Evolutionary conservation across 192 early-diverging fungal species (phyloP), one percentile per base, ranked within the genome.

Genomic region (Phlyctochytrium planicorne): DNA sequence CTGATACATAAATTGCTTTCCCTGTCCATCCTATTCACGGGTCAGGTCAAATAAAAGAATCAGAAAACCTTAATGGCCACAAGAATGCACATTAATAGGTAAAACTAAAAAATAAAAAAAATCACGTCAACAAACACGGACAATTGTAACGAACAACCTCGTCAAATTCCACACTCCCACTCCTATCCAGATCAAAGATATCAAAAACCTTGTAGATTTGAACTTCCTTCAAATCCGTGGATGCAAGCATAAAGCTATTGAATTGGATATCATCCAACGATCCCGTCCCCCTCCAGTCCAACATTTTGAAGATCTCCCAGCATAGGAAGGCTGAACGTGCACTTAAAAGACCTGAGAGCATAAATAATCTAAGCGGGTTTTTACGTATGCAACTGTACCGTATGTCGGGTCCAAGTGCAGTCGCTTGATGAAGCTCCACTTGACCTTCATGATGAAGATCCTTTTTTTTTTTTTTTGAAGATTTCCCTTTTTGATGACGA

Each of bases 91-190:
- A 79, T 56, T 6, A 82, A 70, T 36, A 82, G 63, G 66, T 82
- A 82, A 34, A 82, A 82, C 79, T 78, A 30, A 16, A 57, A 57
- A 57, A 10, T 24, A 14, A 20, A 6, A 20, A 12, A 57, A 57
- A 25, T 57, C 55, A 57, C 10, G 55, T 57, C 55, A 27, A 20
- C 2, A 16, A 23, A 59, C 24, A 25, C 2, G 6, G 40, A 47
- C 40, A 47, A 47, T 47, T 47, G 10, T 47, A 50, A 50, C 10
- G 20, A 10, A 3, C n/a, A 30, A 79, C 75, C 69, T 80, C 77
- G 53, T 79, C 75, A 71, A 82, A 82, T 60, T 82, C 80, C 30
- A 82, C 80, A n/a, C 68, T 72, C 6, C 80, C 80, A 31, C 65
- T 68, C 17, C 80, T 50, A 60, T 82, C 80, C 34, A 82, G 57